These are phyloP conservation scores for Vigna nakashimae DNA, from an alignment of 306 rosid genomes.

Conservation along the genomic window DNA sequence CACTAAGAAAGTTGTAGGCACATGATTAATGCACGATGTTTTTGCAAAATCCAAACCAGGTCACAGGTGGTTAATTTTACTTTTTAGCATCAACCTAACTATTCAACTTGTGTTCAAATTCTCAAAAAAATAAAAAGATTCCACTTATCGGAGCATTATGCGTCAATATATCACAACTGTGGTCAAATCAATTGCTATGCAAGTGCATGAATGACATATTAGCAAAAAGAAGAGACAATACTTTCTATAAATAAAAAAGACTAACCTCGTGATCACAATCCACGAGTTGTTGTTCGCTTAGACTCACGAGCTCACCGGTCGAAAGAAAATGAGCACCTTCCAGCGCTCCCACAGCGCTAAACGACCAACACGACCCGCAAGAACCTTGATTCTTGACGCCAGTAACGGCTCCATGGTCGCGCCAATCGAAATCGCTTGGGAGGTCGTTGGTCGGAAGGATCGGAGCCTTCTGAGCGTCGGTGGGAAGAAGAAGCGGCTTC, in stretches of 20 bases:
- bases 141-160: neutral
- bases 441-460: constrained; percentile 76
- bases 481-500: constrained; percentile 65
- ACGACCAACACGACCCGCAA: constrained; percentile 92
- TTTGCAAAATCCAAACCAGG: neutral
- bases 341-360: constrained; percentile 78
- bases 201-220: neutral
- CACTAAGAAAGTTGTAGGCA: constrained; percentile 57
- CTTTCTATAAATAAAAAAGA: constrained; percentile 25
- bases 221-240: neutral
- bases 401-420: constrained; percentile 82
- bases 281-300: constrained; percentile 90
- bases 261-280: constrained; percentile 90
- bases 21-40: neutral
- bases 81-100: neutral
- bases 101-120: neutral
- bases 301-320: constrained; percentile 72
- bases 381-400: constrained; percentile 73
- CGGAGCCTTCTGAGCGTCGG: constrained; percentile 73
- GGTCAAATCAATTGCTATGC: neutral
- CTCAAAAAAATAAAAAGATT: neutral
- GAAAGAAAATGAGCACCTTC: constrained; percentile 82
- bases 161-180: neutral
- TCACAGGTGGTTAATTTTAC: neutral
- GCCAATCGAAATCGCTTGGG: constrained; percentile 84